A percentile compares a stretch with the other conserved stretches of the same genome.
phyloP scores from a whole-genome alignment of 2,329 filamentous ascomycete species.

The Colletotrichum horii region DNA sequence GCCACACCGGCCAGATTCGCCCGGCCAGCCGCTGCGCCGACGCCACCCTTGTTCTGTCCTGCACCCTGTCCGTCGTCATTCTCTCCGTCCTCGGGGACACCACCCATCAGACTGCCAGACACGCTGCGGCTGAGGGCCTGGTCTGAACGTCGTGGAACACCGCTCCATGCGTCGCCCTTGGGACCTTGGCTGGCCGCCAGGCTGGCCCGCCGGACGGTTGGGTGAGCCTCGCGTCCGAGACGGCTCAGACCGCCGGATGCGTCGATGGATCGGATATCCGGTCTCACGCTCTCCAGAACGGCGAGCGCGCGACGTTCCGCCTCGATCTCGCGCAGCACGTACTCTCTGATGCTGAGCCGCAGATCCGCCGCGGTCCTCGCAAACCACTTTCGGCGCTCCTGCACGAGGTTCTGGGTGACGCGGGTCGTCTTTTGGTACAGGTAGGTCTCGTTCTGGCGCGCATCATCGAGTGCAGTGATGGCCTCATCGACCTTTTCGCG shows the following conservation, averaged over 20 bases:
- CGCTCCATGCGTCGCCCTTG: conserved; percentile 98
- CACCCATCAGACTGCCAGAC: conserved; percentile 73
- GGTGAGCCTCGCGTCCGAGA: conserved; percentile 87
- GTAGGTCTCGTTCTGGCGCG: conserved; percentile 79
- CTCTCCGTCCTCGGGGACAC: conserved; percentile 66
- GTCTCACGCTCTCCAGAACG: conserved; percentile 89
- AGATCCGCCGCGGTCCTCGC: conserved; percentile 84
- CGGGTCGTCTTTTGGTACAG: conserved; percentile 85
- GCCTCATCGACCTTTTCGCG: conserved; percentile 98
- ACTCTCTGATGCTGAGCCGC: conserved; percentile 84
- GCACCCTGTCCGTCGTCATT: conserved; percentile 43
- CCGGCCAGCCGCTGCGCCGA: conserved; percentile 43
- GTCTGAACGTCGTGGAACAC: conserved; percentile 83
- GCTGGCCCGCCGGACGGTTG: conserved; percentile 73
- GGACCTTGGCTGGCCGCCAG: conserved; percentile 90
- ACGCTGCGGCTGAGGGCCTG: conserved; percentile 74
- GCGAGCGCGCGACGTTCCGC: conserved; percentile 90
- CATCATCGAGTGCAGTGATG: conserved; percentile 89
- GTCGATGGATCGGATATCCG: conserved; percentile 93
- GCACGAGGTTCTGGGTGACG: conserved; percentile 86
- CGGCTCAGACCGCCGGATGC: conserved; percentile 87
- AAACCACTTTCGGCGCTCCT: conserved; percentile 92
- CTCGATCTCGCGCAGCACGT: conserved; percentile 93
- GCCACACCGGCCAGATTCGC: conserved; percentile 64
- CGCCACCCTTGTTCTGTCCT: conserved; percentile 35